Percentiles rank a stretch among this genome's conserved stretches.
Evolutionary conservation across 441 rosid species (phyloP).

Genomic region (Pelargonium australe): DNA sequence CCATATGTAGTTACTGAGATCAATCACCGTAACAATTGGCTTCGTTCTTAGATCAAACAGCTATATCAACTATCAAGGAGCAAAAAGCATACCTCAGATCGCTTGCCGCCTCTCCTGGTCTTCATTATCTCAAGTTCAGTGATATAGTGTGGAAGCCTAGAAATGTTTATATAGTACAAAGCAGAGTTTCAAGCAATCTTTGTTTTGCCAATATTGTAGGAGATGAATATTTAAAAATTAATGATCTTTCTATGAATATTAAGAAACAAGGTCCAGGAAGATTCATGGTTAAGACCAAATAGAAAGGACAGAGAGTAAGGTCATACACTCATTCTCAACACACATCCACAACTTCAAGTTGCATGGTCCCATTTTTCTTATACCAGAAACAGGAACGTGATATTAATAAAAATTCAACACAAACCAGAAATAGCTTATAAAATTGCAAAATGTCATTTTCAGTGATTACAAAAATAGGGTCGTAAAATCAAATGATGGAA

Average conservation of each 20-base stretch:
- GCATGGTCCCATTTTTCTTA: constrained; percentile 35
- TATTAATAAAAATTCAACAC: constrained; percentile 22
- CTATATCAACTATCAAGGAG: constrained; percentile 13
- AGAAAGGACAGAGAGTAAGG: constrained; percentile 39
- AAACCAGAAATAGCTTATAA: constrained; percentile 12
- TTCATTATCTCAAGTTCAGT: constrained; percentile 34
- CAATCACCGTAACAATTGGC: constrained; percentile 11
- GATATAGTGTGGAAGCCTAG: constrained; percentile 1
- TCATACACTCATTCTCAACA: constrained; percentile 20
- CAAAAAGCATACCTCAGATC: constrained; percentile 46
- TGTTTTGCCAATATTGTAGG: constrained; percentile 22
- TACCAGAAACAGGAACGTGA: constrained; percentile 19
- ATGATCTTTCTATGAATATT: constrained; percentile 17
- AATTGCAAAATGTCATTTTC: constrained; percentile 34
- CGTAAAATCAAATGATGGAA: constrained; percentile 18
- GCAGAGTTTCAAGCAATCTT: constrained; percentile 8
- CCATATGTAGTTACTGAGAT: constrained; percentile 16
- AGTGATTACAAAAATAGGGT: constrained; percentile 12
- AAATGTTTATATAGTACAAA: constrained; percentile 3
- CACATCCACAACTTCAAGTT: constrained; percentile 44
- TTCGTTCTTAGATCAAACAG: constrained; percentile 2
- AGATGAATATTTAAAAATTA: constrained; percentile 23
- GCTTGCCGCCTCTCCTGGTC: constrained; percentile 31
- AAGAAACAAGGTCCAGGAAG: constrained; percentile 27
- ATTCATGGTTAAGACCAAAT: constrained; percentile 34